Conservation (phyloP, 208 protist genomes). For the Plasmodiophora brassicae region DNA sequence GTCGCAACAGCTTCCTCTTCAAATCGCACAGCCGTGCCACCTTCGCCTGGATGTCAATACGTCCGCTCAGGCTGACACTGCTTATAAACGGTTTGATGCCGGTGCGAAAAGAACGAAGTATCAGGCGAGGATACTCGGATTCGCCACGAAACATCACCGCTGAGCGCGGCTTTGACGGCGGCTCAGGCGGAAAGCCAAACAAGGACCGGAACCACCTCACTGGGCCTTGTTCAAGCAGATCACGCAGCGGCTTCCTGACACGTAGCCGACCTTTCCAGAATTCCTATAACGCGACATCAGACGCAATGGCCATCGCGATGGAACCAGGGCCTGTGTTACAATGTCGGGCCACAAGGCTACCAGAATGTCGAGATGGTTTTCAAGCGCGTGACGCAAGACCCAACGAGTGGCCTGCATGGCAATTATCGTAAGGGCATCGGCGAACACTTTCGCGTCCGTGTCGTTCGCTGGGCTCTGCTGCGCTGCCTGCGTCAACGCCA, state of each 20-base stretch:
- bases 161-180: background rate
- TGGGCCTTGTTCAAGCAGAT: slow-evolving; percentile 2
- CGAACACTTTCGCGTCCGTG: background rate
- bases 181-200: background rate
- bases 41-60: slow-evolving; percentile 14
- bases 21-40: background rate
- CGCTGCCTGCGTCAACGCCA: background rate
- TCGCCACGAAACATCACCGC: background rate
- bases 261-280: slow-evolving; percentile 27
- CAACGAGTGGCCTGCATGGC: slow-evolving; percentile 15
- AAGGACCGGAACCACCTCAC: background rate
- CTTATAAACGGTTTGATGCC: slow-evolving; percentile 12
- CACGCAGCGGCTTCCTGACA: slow-evolving; percentile 17
- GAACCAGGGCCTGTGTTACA: too few relatives aligned
- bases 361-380: background rate
- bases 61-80: background rate
- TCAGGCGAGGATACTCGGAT: background rate
- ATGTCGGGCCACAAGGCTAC: background rate
- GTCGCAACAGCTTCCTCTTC: background rate
- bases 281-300: background rate
- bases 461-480: background rate
- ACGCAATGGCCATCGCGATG: background rate
- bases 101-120: background rate
- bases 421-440: background rate
- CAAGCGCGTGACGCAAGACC: background rate